These are phyloP conservation scores for Aspergillus felis DNA, from an alignment of 2,329 filamentous ascomycete genomes.

Conservation along the genomic window DNA sequence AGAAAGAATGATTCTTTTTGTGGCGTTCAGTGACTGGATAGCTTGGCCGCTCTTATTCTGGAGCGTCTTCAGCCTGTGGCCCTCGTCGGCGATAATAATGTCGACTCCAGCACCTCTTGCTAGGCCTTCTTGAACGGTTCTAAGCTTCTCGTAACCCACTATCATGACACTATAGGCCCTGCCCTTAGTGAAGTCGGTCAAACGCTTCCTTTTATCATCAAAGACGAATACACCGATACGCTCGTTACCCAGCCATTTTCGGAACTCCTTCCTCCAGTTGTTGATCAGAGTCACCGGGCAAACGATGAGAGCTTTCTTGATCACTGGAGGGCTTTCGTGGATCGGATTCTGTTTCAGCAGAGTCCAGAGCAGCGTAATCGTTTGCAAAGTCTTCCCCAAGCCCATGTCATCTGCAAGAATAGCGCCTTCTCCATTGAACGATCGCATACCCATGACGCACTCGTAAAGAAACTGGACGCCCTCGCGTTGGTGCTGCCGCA, in stretches of 20 bases:
- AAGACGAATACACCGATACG: constrained; percentile 65
- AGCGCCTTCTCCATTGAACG: constrained; percentile 63
- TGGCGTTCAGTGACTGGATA: constrained; percentile 61
- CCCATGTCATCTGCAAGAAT: constrained; percentile 75
- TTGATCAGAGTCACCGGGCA: constrained; percentile 69
- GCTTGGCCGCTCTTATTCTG: constrained; percentile 65
- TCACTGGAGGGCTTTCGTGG: constrained; percentile 54
- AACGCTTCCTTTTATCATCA: constrained; percentile 55
- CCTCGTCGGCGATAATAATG: constrained; percentile 67
- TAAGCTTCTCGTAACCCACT: constrained; percentile 68
- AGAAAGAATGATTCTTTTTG: constrained; percentile 59
- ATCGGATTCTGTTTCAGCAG: constrained; percentile 68
- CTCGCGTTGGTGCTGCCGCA: constrained; percentile 65
- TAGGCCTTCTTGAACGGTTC: constrained; percentile 62
- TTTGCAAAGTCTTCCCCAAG: constrained; percentile 69
- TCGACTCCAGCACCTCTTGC: constrained; percentile 62
- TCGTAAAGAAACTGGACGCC: constrained; percentile 70
- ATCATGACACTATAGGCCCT: constrained; percentile 68
- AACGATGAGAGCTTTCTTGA: constrained; percentile 69
- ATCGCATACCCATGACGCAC: constrained; percentile 69
- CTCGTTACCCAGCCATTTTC: constrained; percentile 70
- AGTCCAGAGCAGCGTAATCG: constrained; percentile 68
- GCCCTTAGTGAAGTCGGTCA: constrained; percentile 67
- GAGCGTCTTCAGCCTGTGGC: constrained; percentile 63
- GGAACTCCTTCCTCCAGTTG: constrained; percentile 71